Conservation (phyloP, 306 rosid species). For the Morella rubra region DNA sequence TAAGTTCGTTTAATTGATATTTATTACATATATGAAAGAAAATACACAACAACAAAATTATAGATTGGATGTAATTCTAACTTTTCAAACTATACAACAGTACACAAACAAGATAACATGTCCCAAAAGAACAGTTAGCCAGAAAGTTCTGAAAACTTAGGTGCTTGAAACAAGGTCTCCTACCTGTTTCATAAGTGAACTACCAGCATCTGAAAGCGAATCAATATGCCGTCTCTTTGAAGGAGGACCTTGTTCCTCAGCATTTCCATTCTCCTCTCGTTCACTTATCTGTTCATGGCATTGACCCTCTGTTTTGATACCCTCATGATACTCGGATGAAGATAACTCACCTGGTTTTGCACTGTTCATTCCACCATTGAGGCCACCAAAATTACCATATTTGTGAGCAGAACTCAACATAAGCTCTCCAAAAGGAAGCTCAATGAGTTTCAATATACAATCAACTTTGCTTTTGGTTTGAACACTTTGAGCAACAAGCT, state of each 20-base stretch:
- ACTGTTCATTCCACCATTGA: conserved; percentile 36
- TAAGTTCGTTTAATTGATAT: conserved; percentile 6
- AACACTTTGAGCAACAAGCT: conserved; percentile 73
- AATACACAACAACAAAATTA: not conserved
- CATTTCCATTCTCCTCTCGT: conserved; percentile 56
- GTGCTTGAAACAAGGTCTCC: conserved; percentile 12
- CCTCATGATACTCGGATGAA: conserved; percentile 50
- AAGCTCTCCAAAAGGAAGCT: conserved; percentile 85
- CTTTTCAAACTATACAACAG: not conserved
- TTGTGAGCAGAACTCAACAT: conserved; percentile 51
- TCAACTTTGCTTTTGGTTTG: conserved; percentile 76
- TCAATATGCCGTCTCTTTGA: conserved; percentile 57
- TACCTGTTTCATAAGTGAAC: conserved; percentile 85
- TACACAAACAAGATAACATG: not conserved
- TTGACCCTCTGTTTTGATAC: conserved; percentile 42
- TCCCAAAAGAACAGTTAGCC: not conserved
- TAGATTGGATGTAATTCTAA: not conserved
- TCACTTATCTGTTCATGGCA: conserved; percentile 39
- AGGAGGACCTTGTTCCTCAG: conserved; percentile 51
- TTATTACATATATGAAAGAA: conserved; percentile 10
- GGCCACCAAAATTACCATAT: conserved; percentile 34
- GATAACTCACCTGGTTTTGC: conserved; percentile 41
- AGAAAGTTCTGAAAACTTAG: conserved; percentile 9
- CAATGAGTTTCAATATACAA: conserved; percentile 77
- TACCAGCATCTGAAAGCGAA: conserved; percentile 53